A percentile compares a stretch with the other conserved stretches of the same genome.
Evolutionary conservation across 2,329 filamentous ascomycete species (phyloP).

Genomic region (Penicillium sp.): DNA sequence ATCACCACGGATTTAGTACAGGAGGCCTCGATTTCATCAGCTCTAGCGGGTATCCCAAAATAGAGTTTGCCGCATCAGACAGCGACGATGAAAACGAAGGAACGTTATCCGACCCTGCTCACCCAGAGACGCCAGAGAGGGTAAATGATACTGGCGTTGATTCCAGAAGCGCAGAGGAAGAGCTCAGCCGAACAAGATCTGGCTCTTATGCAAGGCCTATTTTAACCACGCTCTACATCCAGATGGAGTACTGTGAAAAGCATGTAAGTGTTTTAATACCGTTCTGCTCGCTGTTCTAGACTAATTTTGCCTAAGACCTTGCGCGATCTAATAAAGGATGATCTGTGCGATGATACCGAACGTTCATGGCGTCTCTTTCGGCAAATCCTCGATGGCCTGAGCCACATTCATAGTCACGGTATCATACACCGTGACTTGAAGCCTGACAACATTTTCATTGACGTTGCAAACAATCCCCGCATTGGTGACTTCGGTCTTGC

Average conservation of each 20-base stretch:
- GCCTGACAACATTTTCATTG: conserved; percentile 96
- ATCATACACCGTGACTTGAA: conserved; percentile 97
- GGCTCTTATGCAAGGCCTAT: conserved; percentile 55
- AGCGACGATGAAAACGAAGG: conserved; percentile 48
- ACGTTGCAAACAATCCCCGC: conserved; percentile 83
- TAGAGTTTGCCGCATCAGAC: conserved; percentile 67
- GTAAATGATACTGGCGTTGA: conserved; percentile 9
- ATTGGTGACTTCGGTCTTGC: conserved; percentile 97
- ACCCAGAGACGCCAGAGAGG: conserved; percentile 24
- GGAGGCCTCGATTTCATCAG: conserved; percentile 91
- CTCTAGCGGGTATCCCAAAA: conserved; percentile 72
- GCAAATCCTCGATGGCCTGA: conserved; percentile 84
- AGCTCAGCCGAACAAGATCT: conserved; percentile 46
- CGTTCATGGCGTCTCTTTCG: conserved; percentile 89
- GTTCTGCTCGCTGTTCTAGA: neutral
- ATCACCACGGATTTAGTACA: conserved; percentile 61
- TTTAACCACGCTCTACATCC: conserved; percentile 84
- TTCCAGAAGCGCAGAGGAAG: conserved; percentile 29
- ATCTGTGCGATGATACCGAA: conserved; percentile 69
- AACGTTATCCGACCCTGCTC: conserved; percentile 37
- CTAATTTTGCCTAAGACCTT: conserved; percentile 60
- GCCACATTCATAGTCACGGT: conserved; percentile 83
- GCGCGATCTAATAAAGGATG: conserved; percentile 78
- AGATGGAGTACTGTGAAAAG: conserved; percentile 98
- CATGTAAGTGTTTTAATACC: conserved; percentile 54